Percentiles rank a stretch among this genome's conserved stretches.
Evolutionary conservation across 73 alveolate genomes (phyloP).

Genomic region (Paramecium tetraurelia): DNA sequence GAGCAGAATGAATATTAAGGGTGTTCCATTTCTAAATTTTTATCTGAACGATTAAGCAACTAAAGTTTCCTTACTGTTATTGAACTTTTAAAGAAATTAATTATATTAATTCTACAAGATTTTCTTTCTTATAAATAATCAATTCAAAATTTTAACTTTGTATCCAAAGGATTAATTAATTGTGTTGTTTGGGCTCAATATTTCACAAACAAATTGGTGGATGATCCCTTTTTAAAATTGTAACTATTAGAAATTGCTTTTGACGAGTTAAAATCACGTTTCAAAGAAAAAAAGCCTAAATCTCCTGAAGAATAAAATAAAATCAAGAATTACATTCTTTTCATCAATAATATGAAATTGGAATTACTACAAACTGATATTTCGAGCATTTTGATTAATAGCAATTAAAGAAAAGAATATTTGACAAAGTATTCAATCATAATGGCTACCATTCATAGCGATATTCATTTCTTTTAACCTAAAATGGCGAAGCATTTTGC

Average conservation of each 20-base stretch:
- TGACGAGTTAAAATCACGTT: neutral
- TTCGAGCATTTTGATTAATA: neutral
- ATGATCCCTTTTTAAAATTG: neutral
- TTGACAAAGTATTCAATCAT: neutral
- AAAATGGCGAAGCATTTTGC: neutral
- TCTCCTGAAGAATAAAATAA: neutral
- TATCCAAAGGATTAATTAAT: neutral
- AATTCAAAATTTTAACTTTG: neutral
- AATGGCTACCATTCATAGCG: slow-evolving; percentile 5
- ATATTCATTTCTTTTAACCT: neutral
- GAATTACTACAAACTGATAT: neutral
- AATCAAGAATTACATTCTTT: neutral
- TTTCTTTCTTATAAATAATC: neutral
- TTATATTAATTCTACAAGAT: neutral
- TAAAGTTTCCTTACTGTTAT: neutral
- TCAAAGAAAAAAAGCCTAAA: neutral
- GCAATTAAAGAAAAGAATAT: neutral
- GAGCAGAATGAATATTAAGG: neutral
- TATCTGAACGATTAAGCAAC: neutral
- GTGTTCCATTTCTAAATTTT: neutral
- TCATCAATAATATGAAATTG: neutral
- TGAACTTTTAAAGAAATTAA: neutral
- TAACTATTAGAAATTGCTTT: neutral
- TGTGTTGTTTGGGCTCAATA: slow-evolving; percentile 11
- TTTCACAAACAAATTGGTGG: neutral